A percentile compares a stretch with the other conserved stretches of the same genome.
phyloP scores from a whole-genome alignment of 140 eudicot species.

The Stevia rebaudiana region DNA sequence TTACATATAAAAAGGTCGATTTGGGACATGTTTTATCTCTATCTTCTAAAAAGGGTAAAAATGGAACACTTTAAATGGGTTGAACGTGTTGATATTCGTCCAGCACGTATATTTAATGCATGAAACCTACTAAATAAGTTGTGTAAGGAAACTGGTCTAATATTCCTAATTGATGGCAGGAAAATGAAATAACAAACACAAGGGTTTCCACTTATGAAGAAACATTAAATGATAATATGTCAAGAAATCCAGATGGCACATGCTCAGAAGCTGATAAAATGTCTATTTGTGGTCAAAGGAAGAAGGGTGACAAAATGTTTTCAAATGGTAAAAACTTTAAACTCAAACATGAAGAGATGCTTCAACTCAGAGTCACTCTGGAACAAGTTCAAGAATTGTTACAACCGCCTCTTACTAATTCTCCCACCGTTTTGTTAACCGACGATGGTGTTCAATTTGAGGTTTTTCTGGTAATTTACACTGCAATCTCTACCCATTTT shows the following conservation, averaged over 20 bases:
- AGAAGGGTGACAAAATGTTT: constrained; percentile 42
- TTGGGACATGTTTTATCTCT: background rate
- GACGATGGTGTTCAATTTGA: constrained; percentile 75
- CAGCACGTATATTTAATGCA: background rate
- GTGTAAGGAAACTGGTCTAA: background rate
- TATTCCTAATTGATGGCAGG: constrained; percentile 37
- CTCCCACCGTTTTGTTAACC: constrained; percentile 39
- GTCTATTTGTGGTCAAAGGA: constrained; percentile 41
- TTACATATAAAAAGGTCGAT: background rate
- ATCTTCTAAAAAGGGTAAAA: no score
- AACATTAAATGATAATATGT: constrained; percentile 23
- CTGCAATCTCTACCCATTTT: background rate
- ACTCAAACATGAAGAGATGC: constrained; percentile 35
- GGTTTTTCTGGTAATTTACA: constrained; percentile 61
- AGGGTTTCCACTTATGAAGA: constrained; percentile 24
- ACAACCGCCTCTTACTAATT: constrained; percentile 43
- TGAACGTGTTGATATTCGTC: background rate
- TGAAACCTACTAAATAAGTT: background rate
- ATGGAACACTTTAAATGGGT: background rate
- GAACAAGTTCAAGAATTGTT: constrained; percentile 66
- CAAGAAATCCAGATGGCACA: constrained; percentile 25
- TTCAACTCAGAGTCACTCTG: constrained; percentile 52
- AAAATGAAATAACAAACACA: constrained; percentile 23
- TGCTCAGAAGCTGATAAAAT: constrained; percentile 32
- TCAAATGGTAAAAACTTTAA: constrained; percentile 43